Percentiles rank a stretch among this genome's conserved stretches.
phyloP scores from a whole-genome alignment of 2,329 filamentous ascomycete genomes.

The Colletotrichum gloeosporioides region DNA sequence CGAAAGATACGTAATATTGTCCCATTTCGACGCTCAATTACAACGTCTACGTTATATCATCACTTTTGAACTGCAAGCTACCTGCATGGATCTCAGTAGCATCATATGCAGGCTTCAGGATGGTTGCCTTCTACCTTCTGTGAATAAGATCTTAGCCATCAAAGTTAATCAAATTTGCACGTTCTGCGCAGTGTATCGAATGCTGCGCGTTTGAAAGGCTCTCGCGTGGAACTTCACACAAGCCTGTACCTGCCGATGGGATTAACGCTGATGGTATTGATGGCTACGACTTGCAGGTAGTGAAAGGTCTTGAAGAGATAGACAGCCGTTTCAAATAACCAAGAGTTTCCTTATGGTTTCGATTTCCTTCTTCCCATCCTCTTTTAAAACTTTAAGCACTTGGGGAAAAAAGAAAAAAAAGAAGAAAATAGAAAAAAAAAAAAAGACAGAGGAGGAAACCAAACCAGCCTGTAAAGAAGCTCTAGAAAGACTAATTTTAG shows the following conservation, averaged over 20 bases:
- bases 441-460: too few relatives aligned
- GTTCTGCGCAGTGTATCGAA: rapidly evolving
- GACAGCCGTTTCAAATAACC: rapidly evolving
- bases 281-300: background rate
- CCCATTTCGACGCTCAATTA: too few relatives aligned
- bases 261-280: rapidly evolving
- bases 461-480: too few relatives aligned
- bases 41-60: too few relatives aligned
- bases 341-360: background rate
- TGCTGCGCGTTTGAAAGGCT: background rate
- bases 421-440: too few relatives aligned
- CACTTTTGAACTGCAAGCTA: background rate
- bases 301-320: background rate
- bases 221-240: background rate
- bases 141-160: background rate
- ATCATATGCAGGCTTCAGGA: background rate
- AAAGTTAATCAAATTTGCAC: background rate
- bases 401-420: too few relatives aligned
- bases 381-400: too few relatives aligned
- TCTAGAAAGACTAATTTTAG: too few relatives aligned
- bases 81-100: background rate
- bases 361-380: rapidly evolving
- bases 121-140: background rate
- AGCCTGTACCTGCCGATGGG: background rate
- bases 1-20: too few relatives aligned